A percentile compares a stretch with the other conserved stretches of the same genome.
phyloP scores from a whole-genome alignment of 306 rosid species.

The Hylodesmum podocarpum region DNA sequence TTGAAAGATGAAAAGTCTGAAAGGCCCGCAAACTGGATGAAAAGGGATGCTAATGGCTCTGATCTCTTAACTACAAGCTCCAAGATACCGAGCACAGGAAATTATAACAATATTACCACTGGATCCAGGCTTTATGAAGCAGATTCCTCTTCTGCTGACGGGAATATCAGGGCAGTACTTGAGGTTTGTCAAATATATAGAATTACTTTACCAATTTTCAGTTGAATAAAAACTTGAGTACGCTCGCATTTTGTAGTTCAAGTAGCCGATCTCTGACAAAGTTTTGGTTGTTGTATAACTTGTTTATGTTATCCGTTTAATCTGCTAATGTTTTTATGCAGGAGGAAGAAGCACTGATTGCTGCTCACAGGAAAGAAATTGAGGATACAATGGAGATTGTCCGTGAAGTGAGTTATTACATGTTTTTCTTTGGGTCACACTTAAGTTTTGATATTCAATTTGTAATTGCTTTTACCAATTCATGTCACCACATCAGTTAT shows the following conservation, averaged over 20 bases:
- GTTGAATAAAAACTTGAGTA: slow-evolving; percentile 4
- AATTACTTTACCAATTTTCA: not conserved
- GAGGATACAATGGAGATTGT: slow-evolving; percentile 99
- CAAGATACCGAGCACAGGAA: slow-evolving; percentile 51
- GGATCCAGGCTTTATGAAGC: slow-evolving; percentile 59
- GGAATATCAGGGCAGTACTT: slow-evolving; percentile 79
- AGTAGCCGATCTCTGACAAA: not conserved
- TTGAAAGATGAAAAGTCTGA: slow-evolving; percentile 77
- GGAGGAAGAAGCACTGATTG: slow-evolving; percentile 98
- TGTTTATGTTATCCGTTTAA: slow-evolving; percentile 25
- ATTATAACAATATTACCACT: slow-evolving; percentile 36
- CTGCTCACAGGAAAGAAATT: slow-evolving; percentile 97
- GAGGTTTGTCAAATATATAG: slow-evolving; percentile 65
- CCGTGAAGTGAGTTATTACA: slow-evolving; percentile 74
- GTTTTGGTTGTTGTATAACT: not conserved
- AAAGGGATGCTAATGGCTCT: slow-evolving; percentile 54
- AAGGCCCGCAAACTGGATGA: slow-evolving; percentile 64
- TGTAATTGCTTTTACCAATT: not conserved
- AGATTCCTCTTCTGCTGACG: slow-evolving; percentile 61
- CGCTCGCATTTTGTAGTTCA: not conserved
- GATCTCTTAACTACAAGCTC: slow-evolving; percentile 56
- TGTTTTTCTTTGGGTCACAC: not conserved
- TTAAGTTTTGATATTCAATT: not conserved
- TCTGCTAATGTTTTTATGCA: slow-evolving; percentile 33
- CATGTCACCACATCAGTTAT: not conserved